phyloP scores from a whole-genome alignment of 441 rosid genomes.

The Erodium texanum region DNA sequence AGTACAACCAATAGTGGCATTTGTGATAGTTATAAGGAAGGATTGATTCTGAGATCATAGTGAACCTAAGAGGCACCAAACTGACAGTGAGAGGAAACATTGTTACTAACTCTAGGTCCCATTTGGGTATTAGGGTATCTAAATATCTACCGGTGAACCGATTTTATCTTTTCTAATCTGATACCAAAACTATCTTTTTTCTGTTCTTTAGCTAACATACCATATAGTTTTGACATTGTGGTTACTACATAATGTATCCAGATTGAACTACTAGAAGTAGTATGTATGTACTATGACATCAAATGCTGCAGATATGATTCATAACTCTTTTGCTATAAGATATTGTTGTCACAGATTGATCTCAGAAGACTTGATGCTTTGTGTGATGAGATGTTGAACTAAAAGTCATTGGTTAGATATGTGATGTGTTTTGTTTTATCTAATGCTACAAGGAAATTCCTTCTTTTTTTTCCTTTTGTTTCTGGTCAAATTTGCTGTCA shows the following conservation, averaged over 20 bases:
- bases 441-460: not conserved
- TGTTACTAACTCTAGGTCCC: not conserved
- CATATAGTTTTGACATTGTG: too few species aligned
- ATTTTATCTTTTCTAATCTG: not conserved
- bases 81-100: not conserved
- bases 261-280: not conserved
- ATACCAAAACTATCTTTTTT: not conserved
- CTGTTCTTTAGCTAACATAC: too few species aligned
- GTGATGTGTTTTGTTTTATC: not conserved
- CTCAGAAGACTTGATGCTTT: not conserved
- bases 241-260: too few species aligned
- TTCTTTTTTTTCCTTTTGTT: not conserved
- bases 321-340: not conserved
- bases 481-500: not conserved
- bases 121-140: not conserved
- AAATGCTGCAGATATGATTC: not conserved
- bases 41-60: not conserved
- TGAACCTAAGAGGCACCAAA: slow-evolving; percentile 1
- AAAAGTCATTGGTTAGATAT: slow-evolving; percentile 2
- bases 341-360: not conserved
- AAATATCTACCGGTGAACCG: not conserved
- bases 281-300: not conserved
- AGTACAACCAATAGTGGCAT: too few species aligned
- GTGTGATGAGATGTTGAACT: not conserved
- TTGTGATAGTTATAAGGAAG: not conserved